phyloP scores from a whole-genome alignment of 495 filamentous ascomycete species.

The Apodospora peruviana region DNA sequence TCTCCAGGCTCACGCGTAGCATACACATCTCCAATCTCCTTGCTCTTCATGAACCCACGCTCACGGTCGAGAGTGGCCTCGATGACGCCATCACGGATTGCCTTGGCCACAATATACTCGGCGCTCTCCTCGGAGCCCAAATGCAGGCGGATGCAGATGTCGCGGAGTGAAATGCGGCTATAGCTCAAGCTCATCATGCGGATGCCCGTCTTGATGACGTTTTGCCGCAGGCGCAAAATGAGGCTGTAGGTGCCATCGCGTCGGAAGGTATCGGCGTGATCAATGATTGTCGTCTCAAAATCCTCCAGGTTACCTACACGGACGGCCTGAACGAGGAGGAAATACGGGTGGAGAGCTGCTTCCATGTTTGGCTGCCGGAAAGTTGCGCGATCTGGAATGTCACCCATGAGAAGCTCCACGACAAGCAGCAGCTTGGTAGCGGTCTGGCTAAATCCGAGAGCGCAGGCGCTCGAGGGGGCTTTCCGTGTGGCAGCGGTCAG shows the following conservation, averaged over 20 bases:
- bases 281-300: conserved; percentile 76
- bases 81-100: conserved; percentile 95
- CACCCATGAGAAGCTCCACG: conserved; percentile 96
- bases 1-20: conserved; percentile 92
- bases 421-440: conserved; percentile 91
- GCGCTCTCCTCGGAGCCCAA: conserved; percentile 93
- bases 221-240: conserved; percentile 88
- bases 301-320: conserved; percentile 90
- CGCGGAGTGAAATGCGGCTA: conserved; percentile 92
- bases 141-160: conserved; percentile 91
- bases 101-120: conserved; percentile 98
- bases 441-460: conserved; percentile 89
- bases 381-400: conserved; percentile 89
- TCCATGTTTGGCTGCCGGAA: conserved; percentile 88
- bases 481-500: conserved; percentile 89
- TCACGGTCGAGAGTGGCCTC: conserved; percentile 93
- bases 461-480: conserved; percentile 81
- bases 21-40: conserved; percentile 91
- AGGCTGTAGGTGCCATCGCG: conserved; percentile 93
- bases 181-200: conserved; percentile 98
- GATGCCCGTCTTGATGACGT: conserved; percentile 98
- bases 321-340: conserved; percentile 88
- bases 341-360: conserved; percentile 80
- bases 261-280: conserved; percentile 76
- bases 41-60: conserved; percentile 96